These are phyloP conservation scores for Mycena epipterygia DNA, from an alignment of 768 basidiomycete genomes.

Conservation along the genomic window DNA sequence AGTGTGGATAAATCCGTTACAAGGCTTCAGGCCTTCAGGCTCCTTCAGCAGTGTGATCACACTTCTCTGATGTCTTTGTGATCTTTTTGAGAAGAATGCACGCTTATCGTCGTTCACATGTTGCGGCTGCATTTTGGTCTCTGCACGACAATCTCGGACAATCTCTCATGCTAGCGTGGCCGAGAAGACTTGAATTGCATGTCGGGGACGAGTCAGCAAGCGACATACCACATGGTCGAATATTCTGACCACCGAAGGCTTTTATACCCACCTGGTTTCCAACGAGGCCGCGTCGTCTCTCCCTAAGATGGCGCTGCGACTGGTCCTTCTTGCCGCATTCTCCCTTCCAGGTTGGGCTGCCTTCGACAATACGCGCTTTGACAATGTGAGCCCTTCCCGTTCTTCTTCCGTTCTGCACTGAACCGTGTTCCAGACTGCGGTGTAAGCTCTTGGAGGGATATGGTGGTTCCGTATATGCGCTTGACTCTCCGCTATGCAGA, in stretches of 20 bases:
- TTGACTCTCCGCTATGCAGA: slow-evolving; percentile 45
- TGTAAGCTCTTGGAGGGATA: slow-evolving; percentile 53
- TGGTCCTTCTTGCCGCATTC: slow-evolving; percentile 35
- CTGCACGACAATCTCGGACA: slow-evolving; percentile 4
- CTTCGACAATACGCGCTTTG: slow-evolving; percentile 70
- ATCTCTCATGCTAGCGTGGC: neutral
- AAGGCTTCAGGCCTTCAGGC: neutral
- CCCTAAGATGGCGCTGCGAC: slow-evolving; percentile 31
- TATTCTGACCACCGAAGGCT: neutral
- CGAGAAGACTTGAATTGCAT: slow-evolving; percentile 8
- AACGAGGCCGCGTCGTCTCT: neutral
- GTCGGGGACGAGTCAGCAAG: neutral
- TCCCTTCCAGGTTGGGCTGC: slow-evolving; percentile 46
- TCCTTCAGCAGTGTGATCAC: slow-evolving; percentile 17
- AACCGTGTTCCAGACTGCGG: slow-evolving; percentile 58
- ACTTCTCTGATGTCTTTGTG: slow-evolving; percentile 34
- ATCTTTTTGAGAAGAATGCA: slow-evolving; percentile 13
- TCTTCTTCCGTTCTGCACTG: neutral
- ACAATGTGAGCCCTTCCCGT: slow-evolving; percentile 62
- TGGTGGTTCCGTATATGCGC: neutral
- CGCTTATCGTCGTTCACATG: slow-evolving; percentile 37
- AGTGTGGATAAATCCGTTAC: neutral
- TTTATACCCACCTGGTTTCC: neutral
- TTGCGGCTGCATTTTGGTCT: neutral
- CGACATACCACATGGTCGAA: slow-evolving; percentile 20